phyloP scores from a whole-genome alignment of 176 grass and related monocot species.

The Eleusine indica region DNA sequence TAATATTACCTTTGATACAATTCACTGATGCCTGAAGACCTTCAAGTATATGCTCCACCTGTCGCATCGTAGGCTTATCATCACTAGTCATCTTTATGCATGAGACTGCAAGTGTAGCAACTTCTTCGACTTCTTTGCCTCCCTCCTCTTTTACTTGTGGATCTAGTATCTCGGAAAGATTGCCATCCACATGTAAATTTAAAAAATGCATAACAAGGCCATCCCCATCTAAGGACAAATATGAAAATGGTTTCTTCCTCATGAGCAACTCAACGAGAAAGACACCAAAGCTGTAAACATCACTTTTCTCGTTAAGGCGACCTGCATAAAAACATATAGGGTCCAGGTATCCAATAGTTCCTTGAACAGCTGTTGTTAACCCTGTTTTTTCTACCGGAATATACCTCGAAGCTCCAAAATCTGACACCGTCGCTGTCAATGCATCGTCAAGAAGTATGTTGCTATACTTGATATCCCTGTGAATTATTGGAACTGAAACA shows the following conservation, averaged over 20 bases:
- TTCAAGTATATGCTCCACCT: background rate
- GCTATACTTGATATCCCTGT: background rate
- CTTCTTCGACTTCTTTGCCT: background rate
- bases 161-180: background rate
- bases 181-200: background rate
- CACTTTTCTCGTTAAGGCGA: background rate
- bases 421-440: background rate
- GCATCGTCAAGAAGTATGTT: constrained; percentile 31
- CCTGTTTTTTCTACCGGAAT: background rate
- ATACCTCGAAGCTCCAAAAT: background rate
- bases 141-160: background rate
- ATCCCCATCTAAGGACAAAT: background rate
- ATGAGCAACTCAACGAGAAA: background rate
- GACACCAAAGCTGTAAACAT: background rate
- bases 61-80: background rate
- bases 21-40: background rate
- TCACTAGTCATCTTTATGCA: background rate
- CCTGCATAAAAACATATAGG: background rate
- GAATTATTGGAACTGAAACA: constrained; percentile 16
- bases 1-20: background rate
- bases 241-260: background rate
- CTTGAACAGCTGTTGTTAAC: background rate
- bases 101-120: background rate
- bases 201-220: background rate
- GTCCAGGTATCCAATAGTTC: background rate